Base-by-base conservation (phyloP, 306 rosid species). In the Coriaria nepalensis region DNA sequence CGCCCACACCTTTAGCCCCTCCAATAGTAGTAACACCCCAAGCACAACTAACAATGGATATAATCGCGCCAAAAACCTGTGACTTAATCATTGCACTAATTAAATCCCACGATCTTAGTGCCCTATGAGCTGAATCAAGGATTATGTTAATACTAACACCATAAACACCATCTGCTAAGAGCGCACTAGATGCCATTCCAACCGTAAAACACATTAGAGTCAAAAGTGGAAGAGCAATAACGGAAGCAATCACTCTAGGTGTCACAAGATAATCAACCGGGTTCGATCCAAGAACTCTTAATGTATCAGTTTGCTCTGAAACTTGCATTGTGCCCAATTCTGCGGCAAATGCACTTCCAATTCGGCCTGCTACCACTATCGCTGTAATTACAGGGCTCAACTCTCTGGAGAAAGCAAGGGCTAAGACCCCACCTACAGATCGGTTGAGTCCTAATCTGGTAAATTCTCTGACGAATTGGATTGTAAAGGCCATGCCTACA, bases 251-350 rank as follows among this genome's bases (percentile, higher is more conserved):
- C 44, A 90, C 97, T 64, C 97, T 77, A 7, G 98, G 98, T 0
- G 93, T 79, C 47, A 90, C 85, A n/a, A 90, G 93, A 56, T 90
- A 85, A 68, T 90, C 96, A 10, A 90, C 87, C 0, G 94, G 96
- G 55, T 82, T 77, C 9, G 98, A 59, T 38, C 98, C 96, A 39
- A 85, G 92, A 63, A 90, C 94, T 72, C 98, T 69, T 60, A 90
- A 61, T 11, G 87, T 81, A 61, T 90, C 96, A 8, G 82, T 90
- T 71, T 85, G 96, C 65, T 90, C 98, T 5, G 98, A 85, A 57
- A 90, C 98, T 73, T 90, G 98, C 98, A 90, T 90, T 45, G 98
- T 90, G 61, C 98, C 98, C 32, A 90, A 70, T 54, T 90, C 98
- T 35, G 98, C 98, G 9, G 98, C 98, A 52, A 70, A 90, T 41